Evolutionary conservation across 495 filamentous ascomycete species (phyloP).

Genomic region (Lichina pygmaea): DNA sequence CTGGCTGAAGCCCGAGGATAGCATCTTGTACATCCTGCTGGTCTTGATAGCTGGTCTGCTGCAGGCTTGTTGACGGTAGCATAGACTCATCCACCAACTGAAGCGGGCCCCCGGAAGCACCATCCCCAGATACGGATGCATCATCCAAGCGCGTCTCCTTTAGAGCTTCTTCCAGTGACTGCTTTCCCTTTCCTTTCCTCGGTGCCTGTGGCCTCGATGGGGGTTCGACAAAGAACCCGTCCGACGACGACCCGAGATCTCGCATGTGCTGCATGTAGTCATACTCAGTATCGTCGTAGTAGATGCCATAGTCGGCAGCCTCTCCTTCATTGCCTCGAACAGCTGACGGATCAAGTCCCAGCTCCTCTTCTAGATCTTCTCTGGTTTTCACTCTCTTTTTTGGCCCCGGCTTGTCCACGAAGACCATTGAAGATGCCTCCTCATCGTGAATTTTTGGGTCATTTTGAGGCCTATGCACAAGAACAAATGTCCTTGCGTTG

Average conservation of each 20-base stretch:
- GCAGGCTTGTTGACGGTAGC: conserved; percentile 40
- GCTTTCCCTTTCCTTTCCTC: conserved; percentile 40
- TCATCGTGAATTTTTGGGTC: conserved; percentile 84
- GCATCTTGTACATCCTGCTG: conserved; percentile 83
- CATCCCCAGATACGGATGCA: conserved; percentile 14
- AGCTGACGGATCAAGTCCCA: conserved; percentile 26
- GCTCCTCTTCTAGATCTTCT: conserved; percentile 49
- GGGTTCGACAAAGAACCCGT: conserved; percentile 57
- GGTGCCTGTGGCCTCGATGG: conserved; percentile 18
- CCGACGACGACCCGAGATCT: conserved; percentile 38
- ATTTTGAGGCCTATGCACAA: conserved; percentile 89
- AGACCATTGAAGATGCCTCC: conserved; percentile 53
- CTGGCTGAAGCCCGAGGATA: conserved; percentile 78
- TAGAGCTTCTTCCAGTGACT: conserved; percentile 61
- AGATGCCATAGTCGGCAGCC: conserved; percentile 80
- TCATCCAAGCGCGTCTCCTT: conserved; percentile 30
- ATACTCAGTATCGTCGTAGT: conserved; percentile 69
- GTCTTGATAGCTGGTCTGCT: conserved; percentile 60
- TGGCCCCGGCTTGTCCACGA: conserved; percentile 20
- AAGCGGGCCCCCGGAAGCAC: conserved; percentile 4
- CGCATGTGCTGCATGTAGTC: conserved; percentile 99
- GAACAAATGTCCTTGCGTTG: conserved; percentile 65
- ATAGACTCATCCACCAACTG: conserved; percentile 32
- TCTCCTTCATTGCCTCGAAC: conserved; percentile 83
- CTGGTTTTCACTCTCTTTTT: conserved; percentile 29